Evolutionary conservation across 2,329 filamentous ascomycete genomes (phyloP), one percentile per base, ranked within the genome.

Genomic region (Geoglossum cookeanum): DNA sequence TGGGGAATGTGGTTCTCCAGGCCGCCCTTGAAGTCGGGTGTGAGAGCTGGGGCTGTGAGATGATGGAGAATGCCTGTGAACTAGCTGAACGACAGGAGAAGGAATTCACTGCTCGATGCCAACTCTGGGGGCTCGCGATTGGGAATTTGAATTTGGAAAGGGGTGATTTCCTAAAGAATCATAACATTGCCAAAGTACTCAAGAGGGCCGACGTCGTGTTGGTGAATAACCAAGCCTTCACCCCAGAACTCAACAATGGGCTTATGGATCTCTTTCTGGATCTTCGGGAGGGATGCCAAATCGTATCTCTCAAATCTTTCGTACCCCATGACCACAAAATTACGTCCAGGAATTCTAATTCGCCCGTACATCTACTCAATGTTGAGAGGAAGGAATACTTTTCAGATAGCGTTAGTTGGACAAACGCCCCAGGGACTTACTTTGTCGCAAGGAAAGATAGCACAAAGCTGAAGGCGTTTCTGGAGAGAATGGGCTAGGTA

Each of bases 221-320:
- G 30, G 91, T 97, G 64, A 98, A 98, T 74, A 98, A 98, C 71
- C 90, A 97, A 70, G 92, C 89, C 1, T 98, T 98, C 70, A 90
- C 84, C 4, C 84, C 90, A 13, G 78, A 84, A 63, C 78, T 96
- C 57, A 98, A 97, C 70, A 84, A 87, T 65, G 80, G 81, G 60
- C 75, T 98, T 51, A 80, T 91, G 62, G 81, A 87, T 64, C 87
- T 94, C 73, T 97, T 98, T 65, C 74, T 98, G 59, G 92, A 98
- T 65, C 74, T 97, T 61, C 97, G 96, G 70, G 78, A 86, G 57
- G 91, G 91, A 2, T 90, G 86, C 69, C 85, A 85, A 68, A 85
- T 98, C 58, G 84, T 97, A 47, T 95, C 88, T 55, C 77, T 98
- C 59, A 94, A 92, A 71, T 89, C 85, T 0, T 98, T 98, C 67